phyloP scores from a whole-genome alignment of 2,329 filamentous ascomycete species.

The Alternaria solani region DNA sequence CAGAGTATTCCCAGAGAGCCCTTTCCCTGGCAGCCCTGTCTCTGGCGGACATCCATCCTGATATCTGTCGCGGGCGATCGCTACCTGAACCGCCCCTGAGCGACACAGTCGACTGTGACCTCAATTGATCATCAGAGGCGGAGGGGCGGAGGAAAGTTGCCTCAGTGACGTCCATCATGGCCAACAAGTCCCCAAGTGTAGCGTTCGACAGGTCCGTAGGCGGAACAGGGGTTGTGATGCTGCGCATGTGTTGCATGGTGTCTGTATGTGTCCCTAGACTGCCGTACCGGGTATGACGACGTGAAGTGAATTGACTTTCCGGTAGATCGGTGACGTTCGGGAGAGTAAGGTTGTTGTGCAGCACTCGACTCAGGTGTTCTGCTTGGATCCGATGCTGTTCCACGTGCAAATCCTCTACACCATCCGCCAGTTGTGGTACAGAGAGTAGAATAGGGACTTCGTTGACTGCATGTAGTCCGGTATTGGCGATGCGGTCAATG shows the following conservation, averaged over 20 bases:
- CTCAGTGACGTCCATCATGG: neutral
- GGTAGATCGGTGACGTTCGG: neutral
- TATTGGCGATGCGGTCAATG: neutral
- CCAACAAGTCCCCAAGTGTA: neutral
- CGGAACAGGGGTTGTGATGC: slow-evolving; percentile 14
- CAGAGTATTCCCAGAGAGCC: neutral
- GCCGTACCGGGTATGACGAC: slow-evolving; percentile 15
- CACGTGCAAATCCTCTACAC: neutral
- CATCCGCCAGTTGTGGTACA: slow-evolving; percentile 9
- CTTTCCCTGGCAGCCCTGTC: too few species aligned
- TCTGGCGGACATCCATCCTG: too few species aligned
- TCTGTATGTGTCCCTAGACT: slow-evolving; percentile 13
- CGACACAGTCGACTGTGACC: slow-evolving; percentile 7
- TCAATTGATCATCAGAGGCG: neutral
- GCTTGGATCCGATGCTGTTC: slow-evolving; percentile 33
- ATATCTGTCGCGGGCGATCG: neutral
- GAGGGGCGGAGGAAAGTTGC: neutral
- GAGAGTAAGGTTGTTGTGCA: slow-evolving; percentile 26
- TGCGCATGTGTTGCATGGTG: slow-evolving; percentile 16
- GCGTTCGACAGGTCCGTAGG: neutral
- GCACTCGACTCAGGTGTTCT: slow-evolving; percentile 36
- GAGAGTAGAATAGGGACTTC: neutral
- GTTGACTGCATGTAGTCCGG: neutral
- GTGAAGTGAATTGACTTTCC: slow-evolving; percentile 6
- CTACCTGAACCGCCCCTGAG: slow-evolving; percentile 26